Conservation (phyloP, 1,139 yeast genomes). For the Yarrowia galli region DNA sequence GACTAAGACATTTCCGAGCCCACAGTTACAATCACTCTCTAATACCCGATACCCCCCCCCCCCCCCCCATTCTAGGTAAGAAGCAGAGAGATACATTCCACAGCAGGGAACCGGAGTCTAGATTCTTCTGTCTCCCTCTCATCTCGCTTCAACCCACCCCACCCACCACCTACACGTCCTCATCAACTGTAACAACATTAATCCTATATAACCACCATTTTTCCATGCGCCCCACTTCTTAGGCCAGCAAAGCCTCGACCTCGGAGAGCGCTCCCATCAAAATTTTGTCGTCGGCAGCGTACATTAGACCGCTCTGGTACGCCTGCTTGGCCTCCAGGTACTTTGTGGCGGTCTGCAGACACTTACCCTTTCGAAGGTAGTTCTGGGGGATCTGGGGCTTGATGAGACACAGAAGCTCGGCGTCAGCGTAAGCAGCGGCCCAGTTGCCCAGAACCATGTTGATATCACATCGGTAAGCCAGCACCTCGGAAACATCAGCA, state of each 20-base stretch:
- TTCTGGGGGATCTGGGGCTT: constrained; percentile 73
- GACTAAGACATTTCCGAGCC: no score
- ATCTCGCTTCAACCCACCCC: not conserved
- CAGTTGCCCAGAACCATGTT: constrained; percentile 68
- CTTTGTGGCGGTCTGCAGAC: constrained; percentile 72
- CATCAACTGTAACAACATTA: not conserved
- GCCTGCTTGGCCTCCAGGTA: constrained; percentile 75
- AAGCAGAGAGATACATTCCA: no score
- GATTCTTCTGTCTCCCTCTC: no score
- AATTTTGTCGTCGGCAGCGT: constrained; percentile 59
- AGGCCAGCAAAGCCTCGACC: constrained; percentile 43
- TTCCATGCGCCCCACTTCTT: not conserved
- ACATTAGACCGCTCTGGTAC: constrained; percentile 76
- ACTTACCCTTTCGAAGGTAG: constrained; percentile 81
- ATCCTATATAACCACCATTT: constrained; percentile 21
- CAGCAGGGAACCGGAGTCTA: no score
- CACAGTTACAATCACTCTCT: not conserved
- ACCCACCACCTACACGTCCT: not conserved
- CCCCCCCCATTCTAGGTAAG: no score
- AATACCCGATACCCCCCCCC: no score
- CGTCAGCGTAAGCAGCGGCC: constrained; percentile 80
- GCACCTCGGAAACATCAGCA: constrained; percentile 74
- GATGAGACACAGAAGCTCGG: constrained; percentile 75
- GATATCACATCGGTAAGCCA: constrained; percentile 86
- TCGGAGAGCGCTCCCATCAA: constrained; percentile 50